These are phyloP conservation scores for Phytophthora multivora DNA, from an alignment of 352 stramenopile species.

Conservation along the genomic window DNA sequence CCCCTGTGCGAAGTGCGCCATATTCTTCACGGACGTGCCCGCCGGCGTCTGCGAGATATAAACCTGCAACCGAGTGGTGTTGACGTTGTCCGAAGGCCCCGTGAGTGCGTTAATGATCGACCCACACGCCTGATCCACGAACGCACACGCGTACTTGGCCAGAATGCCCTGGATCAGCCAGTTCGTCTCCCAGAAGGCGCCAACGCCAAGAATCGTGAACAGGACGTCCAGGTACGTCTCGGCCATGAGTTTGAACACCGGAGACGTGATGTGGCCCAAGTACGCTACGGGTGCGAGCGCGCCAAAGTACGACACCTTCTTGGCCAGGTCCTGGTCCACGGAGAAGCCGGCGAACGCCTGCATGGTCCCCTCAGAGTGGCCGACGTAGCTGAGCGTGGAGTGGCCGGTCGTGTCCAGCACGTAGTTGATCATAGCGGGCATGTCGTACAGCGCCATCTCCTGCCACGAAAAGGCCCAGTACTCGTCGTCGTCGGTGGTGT, in stretches of 20 bases:
- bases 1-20: conserved; percentile 64
- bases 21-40: conserved; percentile 67
- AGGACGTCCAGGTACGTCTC: conserved; percentile 50
- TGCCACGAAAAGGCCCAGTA: conserved; percentile 73
- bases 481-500: conserved; percentile 43
- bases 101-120: conserved; percentile 62
- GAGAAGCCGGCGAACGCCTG: conserved; percentile 69
- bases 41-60: conserved; percentile 69
- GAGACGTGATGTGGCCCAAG: conserved; percentile 45
- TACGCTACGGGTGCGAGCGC: conserved; percentile 59
- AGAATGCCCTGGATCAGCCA: conserved; percentile 57
- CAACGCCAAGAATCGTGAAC: conserved; percentile 49
- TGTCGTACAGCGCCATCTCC: conserved; percentile 65
- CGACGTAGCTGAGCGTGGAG: conserved; percentile 59
- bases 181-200: conserved; percentile 51
- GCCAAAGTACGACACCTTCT: conserved; percentile 67
- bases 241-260: conserved; percentile 48
- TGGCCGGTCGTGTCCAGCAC: conserved; percentile 40
- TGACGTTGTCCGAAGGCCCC: conserved; percentile 57
- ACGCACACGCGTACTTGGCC: conserved; percentile 58
- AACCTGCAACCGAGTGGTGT: conserved; percentile 61
- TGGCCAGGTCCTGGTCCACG: conserved; percentile 55
- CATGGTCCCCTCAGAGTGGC: conserved; percentile 68
- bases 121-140: conserved; percentile 49
- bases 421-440: conserved; percentile 73